Base-by-base conservation (phyloP, 768 basidiomycete species). In the Mycena rebaudengoi region DNA sequence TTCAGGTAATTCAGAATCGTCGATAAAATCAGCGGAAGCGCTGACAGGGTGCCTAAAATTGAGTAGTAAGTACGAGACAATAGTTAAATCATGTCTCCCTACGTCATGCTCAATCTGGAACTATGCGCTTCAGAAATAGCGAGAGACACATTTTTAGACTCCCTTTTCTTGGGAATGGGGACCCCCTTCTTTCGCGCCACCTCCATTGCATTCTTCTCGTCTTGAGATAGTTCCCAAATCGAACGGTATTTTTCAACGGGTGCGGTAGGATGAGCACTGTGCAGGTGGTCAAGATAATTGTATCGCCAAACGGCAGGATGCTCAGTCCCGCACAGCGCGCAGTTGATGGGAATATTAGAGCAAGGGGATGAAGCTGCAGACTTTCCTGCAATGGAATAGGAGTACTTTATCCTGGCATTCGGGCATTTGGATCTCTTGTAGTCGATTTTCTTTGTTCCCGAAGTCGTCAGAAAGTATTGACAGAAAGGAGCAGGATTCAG, bases 81-180 rank as follows among this genome's bases (percentile, higher is more conserved):
- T 16, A 48, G 18, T 4, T 11, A 8, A 29, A 29, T 8, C 4
- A 48, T 7, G 6, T 28, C 21, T 30, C 21, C n/a, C n/a, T n/a
- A 53, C 53, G 29, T 28, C 53, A 55, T 55, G 53, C 53, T 55
- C 13, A 55, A 44, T 32, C 41, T 30, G 7, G 53, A 55, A 21
- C 41, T 55, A 21, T 55, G 53, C 4, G 53, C 53, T 44, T 55
- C 53, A 14, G 41, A 55, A 23, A 44, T 14, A 7, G 16, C 21
- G 12, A 32, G n/a, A 30, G 29, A 5, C 20, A 8, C n/a, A 1
- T 20, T 7, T 7, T 43, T 55, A 3, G 41, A 6, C 7, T 2
- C 29, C 1, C 53, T 28, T n/a, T 43, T 55, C 30, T 43, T 30
- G 4, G 41, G 53, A 32, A 55, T 44, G 1, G 53, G 53, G 8